Evolutionary conservation across 371 early-diverging fungal species (phyloP), one percentile per base, ranked within the genome.

Genomic region (Rhizopus delemar): DNA sequence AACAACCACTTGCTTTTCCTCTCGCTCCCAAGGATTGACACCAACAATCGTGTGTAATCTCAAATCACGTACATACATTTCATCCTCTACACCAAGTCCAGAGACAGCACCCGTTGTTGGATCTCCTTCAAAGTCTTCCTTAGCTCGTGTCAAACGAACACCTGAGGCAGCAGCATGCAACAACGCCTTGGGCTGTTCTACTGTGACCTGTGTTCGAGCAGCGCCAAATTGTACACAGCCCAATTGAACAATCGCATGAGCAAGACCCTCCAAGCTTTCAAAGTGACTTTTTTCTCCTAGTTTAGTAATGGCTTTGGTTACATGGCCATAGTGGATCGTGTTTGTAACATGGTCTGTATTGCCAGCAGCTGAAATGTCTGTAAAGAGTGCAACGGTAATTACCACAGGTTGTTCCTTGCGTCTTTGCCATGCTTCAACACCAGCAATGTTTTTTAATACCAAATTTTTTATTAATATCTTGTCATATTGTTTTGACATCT

Each of bases 1-100:
- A 3, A 93, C 68, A 7, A 98, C 90, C 0, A 90, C 84, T 68
- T 98, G 98, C 68, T 92, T 93, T 72, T 93, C 93, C 67, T 93
- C 91, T 12, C 98, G 84, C 77, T 98, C 98, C 93, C 95, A 96
- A 12, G 93, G 87, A 69, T 96, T 93, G 28, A 97, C 90, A 39
- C 99, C 99, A 56, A 98, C 90, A 52, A 98, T 93, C 15, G 93
- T 87, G 60, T 83, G 86, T 12, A 93, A 75, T 11, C 83, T 76
- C 49, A 98, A 73, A 66, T 88, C 87, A 61, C 90, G 83, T 53
- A 98, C 90, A 71, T 90, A 89, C 56, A 95, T 88, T 41, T 78
- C 69, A 59, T 79, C 80, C 13, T 70, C 68, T 8, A 60, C 57
- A 12, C 79, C 79, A 11, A 73, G 51, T 3, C 74, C 72, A 51